Base-by-base conservation (phyloP, 2,329 filamentous ascomycete genomes). In the Hypoxylon sp. region DNA sequence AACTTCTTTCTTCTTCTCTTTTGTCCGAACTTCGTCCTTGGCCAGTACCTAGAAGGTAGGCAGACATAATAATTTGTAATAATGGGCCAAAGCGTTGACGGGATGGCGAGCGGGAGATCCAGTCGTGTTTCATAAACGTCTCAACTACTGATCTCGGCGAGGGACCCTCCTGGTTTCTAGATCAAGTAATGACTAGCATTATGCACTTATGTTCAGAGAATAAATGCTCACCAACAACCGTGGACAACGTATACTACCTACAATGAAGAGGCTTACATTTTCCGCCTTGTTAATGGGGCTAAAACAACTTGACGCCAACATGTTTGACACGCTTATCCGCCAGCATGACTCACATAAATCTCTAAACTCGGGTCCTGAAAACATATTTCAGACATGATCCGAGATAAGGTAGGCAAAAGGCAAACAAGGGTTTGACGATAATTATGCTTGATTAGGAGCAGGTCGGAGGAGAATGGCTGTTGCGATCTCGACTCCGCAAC, bases 51-150 rank as follows among this genome's bases (percentile, higher is more conserved):
- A n/a, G n/a, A n/a, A n/a, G 43, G 38, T 7, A 58, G 9, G 17
- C 38, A 14, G 43, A 46, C 23, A 36, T 21, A 59, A 41, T 41
- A 34, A 30, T 67, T 69, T 67, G 65, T 71, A 60, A 71, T 61
- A 43, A 52, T 46, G 32, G 65, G 64, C 65, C 71, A 60, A 65
- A 71, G 68, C 61, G 58, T 53, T 19, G 34, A 36, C 41, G 36
- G 48, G 48, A 60, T 61, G 56, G 56, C 36, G 52, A 49, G 34
- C 41, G 41, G 45, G 21, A 59, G 56, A 48, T 60, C 60, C 64
- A 60, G 58, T 46, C 56, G 32, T 55, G 73, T 75, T 74, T 75
- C 73, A 75, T 56, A 71, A 63, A 68, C 69, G 72, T 75, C 72
- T 74, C 73, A 73, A 74, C 62, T 56, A 36, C 34, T 25, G 19